These are phyloP conservation scores for Desmodesmus armatus DNA, from an alignment of 139 green algal species.

Conservation along the genomic window DNA sequence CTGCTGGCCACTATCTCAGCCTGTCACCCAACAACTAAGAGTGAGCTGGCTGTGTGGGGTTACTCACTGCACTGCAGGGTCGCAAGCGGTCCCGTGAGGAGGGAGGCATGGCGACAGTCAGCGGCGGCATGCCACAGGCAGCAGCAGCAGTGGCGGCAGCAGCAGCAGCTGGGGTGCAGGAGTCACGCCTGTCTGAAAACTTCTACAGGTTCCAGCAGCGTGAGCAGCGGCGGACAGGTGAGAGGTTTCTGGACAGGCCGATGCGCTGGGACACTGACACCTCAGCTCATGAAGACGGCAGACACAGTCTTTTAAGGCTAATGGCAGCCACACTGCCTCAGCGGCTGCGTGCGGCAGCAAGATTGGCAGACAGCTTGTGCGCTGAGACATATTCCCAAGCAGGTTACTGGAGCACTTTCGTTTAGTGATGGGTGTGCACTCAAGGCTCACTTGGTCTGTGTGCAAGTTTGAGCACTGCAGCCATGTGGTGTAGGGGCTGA, in stretches of 20 bases:
- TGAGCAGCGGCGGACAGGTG: constrained; percentile 71
- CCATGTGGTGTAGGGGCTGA: no score
- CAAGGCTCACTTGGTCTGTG: no score
- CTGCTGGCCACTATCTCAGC: no score
- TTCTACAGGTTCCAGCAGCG: constrained; percentile 88
- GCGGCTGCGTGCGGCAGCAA: no score
- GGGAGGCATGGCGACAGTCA: constrained; percentile 46
- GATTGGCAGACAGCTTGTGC: no score
- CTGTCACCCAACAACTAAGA: no score
- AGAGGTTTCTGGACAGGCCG: not conserved
- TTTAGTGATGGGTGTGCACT: no score
- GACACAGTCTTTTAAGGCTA: no score
- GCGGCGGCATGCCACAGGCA: constrained; percentile 62
- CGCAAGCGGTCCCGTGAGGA: constrained; percentile 59
- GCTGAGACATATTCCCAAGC: no score
- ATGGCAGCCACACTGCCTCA: not conserved
- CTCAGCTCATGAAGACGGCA: not conserved
- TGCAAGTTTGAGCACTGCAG: no score
- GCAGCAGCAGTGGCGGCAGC: constrained; percentile 66
- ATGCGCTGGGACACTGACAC: not conserved
- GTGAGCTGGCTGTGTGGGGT: no score
- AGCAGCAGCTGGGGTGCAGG: constrained; percentile 53
- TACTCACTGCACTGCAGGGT: constrained; percentile 44
- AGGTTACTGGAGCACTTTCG: no score
- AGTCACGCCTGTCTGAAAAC: constrained; percentile 44